Evolutionary conservation across 2,329 filamentous ascomycete genomes (phyloP), one percentile per base, ranked within the genome.

Genomic region (Dothideomycetes sp.): DNA sequence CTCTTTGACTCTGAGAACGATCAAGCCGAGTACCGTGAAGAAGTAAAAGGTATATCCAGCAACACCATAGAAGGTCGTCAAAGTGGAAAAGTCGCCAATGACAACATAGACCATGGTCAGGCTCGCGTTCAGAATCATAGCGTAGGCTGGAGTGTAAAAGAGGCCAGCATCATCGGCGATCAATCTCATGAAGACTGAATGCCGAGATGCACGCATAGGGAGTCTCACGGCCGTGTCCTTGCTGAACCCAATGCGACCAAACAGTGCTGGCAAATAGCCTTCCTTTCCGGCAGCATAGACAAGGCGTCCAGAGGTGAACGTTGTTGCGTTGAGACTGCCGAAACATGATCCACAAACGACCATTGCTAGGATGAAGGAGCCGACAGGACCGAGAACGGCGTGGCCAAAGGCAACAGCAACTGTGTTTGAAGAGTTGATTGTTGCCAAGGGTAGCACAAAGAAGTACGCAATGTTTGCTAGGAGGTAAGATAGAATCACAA

Each of bases 21-120:
- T 95, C 36, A 98, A 71, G 1, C 91, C 91, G 0, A 98, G 74
- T 0, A 98, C 91, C 0, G 89, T 93, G 41, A 94, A 66, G 60
- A 98, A 98, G 65, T 98, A 98, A 58, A 98, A 98, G 0, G 85
- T 85, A 59, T 98, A 98, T 11, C 88, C 88, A 0, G 91, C 91
- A 10, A 98, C 91, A 41, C 91, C 91, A 63, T 96, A 96, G 58
- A 98, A 98, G 1, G 91, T 96, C 42, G 96, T 73, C 2, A 98
- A 74, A 0, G 89, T 94, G 38, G 78, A 72, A 57, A 98, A 96
- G 58, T 94, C 86, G 61, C 91, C 91, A 4, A 94, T 78, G 2
- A 83, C 54, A 45, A 94, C 79, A 64, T 96, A 98, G 2, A 73
- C 65, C 3, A 73, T 64, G 1, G 86, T 94, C 16, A 98, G 64